phyloP scores from a whole-genome alignment of 129 eudicot genomes.

The Flaveria ramosissima region DNA sequence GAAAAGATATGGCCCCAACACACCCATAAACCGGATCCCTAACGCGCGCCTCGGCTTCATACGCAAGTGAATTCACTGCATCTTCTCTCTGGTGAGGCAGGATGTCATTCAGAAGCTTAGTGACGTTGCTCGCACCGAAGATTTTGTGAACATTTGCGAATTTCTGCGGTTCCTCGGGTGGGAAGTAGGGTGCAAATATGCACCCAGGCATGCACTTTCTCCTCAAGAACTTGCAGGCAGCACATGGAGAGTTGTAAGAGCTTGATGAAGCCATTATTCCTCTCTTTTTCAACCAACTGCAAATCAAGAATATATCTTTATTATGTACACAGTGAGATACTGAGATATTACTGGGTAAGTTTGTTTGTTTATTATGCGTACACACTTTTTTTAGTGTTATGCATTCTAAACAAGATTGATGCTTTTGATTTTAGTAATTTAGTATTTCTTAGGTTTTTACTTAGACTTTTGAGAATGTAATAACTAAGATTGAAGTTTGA shows the following conservation, averaged over 20 bases:
- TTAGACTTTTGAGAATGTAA: too few species aligned
- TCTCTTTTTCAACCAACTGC: slow-evolving; percentile 11
- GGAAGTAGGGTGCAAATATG: slow-evolving; percentile 89
- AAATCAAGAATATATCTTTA: slow-evolving; percentile 10
- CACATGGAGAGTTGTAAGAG: slow-evolving; percentile 90
- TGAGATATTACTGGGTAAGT: too few species aligned
- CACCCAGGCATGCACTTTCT: slow-evolving; percentile 92
- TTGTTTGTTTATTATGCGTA: too few species aligned
- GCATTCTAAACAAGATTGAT: too few species aligned
- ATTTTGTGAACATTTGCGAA: slow-evolving; percentile 93
- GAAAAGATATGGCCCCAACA: slow-evolving; percentile 76
- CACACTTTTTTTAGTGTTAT: background rate
- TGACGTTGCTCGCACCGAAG: slow-evolving; percentile 89
- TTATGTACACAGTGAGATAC: too few species aligned
- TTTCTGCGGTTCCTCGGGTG: slow-evolving; percentile 89
- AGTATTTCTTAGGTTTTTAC: too few species aligned
- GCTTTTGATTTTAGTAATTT: too few species aligned
- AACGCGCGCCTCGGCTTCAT: slow-evolving; percentile 92
- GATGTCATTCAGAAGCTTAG: slow-evolving; percentile 85
- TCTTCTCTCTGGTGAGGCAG: slow-evolving; percentile 87
- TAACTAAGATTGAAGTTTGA: slow-evolving; percentile 14
- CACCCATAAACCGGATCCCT: slow-evolving; percentile 92
- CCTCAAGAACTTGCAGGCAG: slow-evolving; percentile 93
- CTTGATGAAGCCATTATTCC: slow-evolving; percentile 65
- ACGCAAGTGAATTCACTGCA: slow-evolving; percentile 84